Evolutionary conservation across 768 basidiomycete genomes (phyloP), one percentile per base, ranked within the genome.

Genomic region (Collybiopsis luxurians): DNA sequence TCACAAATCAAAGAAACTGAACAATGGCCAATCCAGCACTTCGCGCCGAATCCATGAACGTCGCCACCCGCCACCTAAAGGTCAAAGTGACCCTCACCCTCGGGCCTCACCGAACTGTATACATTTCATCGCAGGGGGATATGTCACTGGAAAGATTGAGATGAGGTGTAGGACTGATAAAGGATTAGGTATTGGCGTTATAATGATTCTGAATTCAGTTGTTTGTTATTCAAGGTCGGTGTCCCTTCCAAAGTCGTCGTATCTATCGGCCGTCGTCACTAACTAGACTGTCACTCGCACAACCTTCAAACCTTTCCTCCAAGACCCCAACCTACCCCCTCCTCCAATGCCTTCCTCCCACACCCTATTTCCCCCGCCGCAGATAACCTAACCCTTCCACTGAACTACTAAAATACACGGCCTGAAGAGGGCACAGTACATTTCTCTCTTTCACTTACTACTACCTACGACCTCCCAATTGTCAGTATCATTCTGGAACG

Each of bases 11-110:
- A n/a, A n/a, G n/a, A n/a, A n/a, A n/a, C n/a, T n/a, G n/a, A n/a
- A n/a, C n/a, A n/a, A n/a, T n/a, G n/a, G n/a, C n/a, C n/a, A n/a
- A n/a, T n/a, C n/a, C n/a, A n/a, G n/a, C n/a, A n/a, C n/a, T n/a
- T n/a, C n/a, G n/a, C n/a, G n/a, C n/a, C n/a, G 80, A 81, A 72
- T 87, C 88, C 11, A 92, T 92, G 90, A 92, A 93, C 71, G 85
- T 87, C 28, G 82, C 84, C n/a, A 79, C 85, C 0, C 76, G 86
- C 67, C 91, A 92, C 68, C 75, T 89, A 28, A 93, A 91, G 72
- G 82, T 92, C 69, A 89, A 81, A 68, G 80, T 90, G 15, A 78
- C 86, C 12, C 66, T 89, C 19, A 78, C 75, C 6, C 74, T 90
- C 6, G 78, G n/a, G n/a, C n/a, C n/a, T n/a, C n/a, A n/a, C 82